Conservation (phyloP, 768 basidiomycete genomes). For the Phlebiopsis flavidoalba region DNA sequence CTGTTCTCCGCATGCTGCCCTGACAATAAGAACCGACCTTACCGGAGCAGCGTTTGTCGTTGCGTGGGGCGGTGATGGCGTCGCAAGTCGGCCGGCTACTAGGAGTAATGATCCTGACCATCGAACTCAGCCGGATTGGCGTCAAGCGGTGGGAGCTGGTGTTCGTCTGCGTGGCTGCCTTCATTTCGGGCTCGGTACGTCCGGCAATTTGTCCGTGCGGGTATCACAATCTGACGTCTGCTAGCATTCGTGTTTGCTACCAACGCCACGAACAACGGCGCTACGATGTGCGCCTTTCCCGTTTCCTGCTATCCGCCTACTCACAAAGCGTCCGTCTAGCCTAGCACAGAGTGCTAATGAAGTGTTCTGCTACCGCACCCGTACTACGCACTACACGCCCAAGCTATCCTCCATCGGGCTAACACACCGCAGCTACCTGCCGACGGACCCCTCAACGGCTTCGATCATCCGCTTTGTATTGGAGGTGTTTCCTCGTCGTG, state of each 20-base stretch:
- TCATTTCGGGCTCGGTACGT: slow-evolving; percentile 33
- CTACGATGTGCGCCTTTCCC: slow-evolving; percentile 23
- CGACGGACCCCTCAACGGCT: slow-evolving; percentile 31
- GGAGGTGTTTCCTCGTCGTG: slow-evolving; percentile 33
- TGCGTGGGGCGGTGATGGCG: slow-evolving; percentile 41
- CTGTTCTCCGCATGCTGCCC: neutral
- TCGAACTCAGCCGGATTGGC: slow-evolving; percentile 29
- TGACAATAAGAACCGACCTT: neutral
- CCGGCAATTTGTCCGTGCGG: neutral
- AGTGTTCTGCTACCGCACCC: slow-evolving; percentile 29
- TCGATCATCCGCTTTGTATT: slow-evolving; percentile 31
- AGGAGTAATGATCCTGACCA: slow-evolving; percentile 32
- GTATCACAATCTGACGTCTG: neutral
- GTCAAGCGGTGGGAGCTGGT: slow-evolving; percentile 29
- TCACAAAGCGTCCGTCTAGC: slow-evolving; percentile 12
- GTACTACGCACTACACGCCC: slow-evolving; percentile 16
- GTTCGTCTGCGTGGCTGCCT: slow-evolving; percentile 25
- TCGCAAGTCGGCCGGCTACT: slow-evolving; percentile 32
- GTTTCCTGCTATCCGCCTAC: neutral
- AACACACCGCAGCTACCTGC: slow-evolving; percentile 30
- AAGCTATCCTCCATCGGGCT: neutral
- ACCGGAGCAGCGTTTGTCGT: slow-evolving; percentile 34
- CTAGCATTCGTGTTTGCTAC: slow-evolving; percentile 36
- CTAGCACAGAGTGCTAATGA: slow-evolving; percentile 17
- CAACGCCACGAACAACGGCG: slow-evolving; percentile 34